A percentile compares a stretch with the other conserved stretches of the same genome.
Evolutionary conservation across 2,329 filamentous ascomycete species (phyloP).

Genomic region (Sarocladium kiliense): DNA sequence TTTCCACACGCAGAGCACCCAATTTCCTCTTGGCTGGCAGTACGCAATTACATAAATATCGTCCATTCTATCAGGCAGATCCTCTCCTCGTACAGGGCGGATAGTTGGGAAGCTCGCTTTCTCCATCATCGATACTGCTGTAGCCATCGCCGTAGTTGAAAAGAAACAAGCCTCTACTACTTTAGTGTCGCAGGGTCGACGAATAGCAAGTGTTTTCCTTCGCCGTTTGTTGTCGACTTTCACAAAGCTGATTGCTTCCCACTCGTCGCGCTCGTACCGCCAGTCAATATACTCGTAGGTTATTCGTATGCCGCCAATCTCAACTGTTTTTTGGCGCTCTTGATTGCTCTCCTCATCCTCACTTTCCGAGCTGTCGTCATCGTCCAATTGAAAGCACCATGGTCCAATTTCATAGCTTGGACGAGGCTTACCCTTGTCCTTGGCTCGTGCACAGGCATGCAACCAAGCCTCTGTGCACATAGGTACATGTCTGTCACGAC

Average conservation of each 20-base stretch:
- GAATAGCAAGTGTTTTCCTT: not conserved
- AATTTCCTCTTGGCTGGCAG: not conserved
- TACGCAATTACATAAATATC: not conserved
- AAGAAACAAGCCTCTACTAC: not conserved
- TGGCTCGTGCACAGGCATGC: not conserved
- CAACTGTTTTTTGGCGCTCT: not conserved
- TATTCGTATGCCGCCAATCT: not conserved
- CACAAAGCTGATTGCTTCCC: not conserved
- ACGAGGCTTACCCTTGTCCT: not conserved
- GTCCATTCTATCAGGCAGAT: not conserved
- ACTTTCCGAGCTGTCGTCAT: too few species aligned
- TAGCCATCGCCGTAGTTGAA: not conserved
- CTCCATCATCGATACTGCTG: not conserved
- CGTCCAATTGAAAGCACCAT: too few species aligned
- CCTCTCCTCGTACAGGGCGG: not conserved
- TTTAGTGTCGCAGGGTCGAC: not conserved
- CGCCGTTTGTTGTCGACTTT: not conserved
- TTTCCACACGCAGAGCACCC: not conserved
- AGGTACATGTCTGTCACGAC: too few species aligned
- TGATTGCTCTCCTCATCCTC: not conserved
- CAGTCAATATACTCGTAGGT: not conserved
- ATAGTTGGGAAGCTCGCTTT: not conserved
- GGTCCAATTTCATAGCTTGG: too few species aligned
- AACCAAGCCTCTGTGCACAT: not conserved
- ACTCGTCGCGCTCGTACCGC: not conserved